Conservation (phyloP, 805 yeast species). For the Wickerhamomyces alni region DNA sequence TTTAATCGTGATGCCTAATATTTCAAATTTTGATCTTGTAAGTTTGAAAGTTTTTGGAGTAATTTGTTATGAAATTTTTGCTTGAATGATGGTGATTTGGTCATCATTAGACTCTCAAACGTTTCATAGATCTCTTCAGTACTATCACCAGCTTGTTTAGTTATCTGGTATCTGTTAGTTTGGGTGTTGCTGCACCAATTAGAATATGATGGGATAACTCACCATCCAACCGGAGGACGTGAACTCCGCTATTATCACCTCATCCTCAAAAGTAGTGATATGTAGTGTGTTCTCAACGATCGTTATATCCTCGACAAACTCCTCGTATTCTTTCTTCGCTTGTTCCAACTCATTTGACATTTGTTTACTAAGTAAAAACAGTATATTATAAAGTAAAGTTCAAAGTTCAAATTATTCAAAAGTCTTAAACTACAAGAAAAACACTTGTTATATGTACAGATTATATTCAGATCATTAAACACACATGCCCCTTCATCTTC, state of each 20-base stretch:
- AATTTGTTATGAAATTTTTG: conserved; percentile 7
- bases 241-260: neutral
- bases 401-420: no score
- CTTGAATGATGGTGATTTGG: conserved; percentile 4
- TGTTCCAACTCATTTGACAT: conserved; percentile 1
- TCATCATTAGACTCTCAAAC: conserved; percentile 23
- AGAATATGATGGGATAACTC: no score
- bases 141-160: no score
- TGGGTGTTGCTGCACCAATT: no score
- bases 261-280: conserved; percentile 10
- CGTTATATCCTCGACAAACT: conserved; percentile 1
- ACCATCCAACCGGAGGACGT: conserved; percentile 11
- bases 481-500: conserved; percentile 7
- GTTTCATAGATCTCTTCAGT: conserved; percentile 20
- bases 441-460: neutral
- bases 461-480: neutral
- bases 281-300: conserved; percentile 1
- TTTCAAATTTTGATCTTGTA: neutral
- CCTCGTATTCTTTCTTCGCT: conserved; percentile 5
- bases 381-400: no score
- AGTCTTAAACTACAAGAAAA: no score
- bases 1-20: no score
- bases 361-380: neutral
- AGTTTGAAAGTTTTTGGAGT: conserved; percentile 2
- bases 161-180: no score